Base-by-base conservation (phyloP, 192 early-diverging fungal genomes). In the Entomortierella chlamydospora region DNA sequence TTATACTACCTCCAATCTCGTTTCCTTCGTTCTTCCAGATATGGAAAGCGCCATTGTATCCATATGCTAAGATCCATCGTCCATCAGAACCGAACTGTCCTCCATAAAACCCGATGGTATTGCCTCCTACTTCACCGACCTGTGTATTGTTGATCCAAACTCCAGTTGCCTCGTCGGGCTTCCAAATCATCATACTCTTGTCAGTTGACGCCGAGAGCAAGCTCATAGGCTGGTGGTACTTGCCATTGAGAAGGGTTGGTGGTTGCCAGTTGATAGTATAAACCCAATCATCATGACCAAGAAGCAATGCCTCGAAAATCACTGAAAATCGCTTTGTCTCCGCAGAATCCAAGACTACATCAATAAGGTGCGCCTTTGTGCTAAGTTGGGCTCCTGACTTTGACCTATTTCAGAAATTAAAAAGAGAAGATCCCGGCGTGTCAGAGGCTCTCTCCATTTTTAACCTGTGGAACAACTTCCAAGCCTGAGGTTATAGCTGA, bases 211-310 rank as follows among this genome's bases (percentile, higher is more conserved):
- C 91, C 6, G 96, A 94, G 22, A 95, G 81, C 4, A 99, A 83
- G 13, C 73, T 57, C 82, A 95, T 85, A 12, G 89, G 91, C 61
- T 94, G 92, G 47, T 87, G 65, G 49, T 86, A 88, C 2, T 64
- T 78, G 70, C 83, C 82, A 18, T 69, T 58, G 5, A 81, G 42
- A 6, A 55, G 28, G 20, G 23, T 64, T 20, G 92, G 80, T 25
- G 87, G 90, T 28, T 92, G 84, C 97, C 96, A 99, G 41, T 84
- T 66, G 50, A 94, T 90, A 37, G 90, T 89, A 80, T 93, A 91
- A 23, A 98, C 94, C 96, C 96, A 97, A 64, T 96, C 96, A 64
- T 99, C 98, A 78, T 99, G 98, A 0, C 95, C 96, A 76, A 95
- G 83, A n/a, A 99, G 84, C 20, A 99, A 86, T 6, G 96, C 90